Conservation (phyloP, 345 rosid genomes). For the Combretum micranthum region DNA sequence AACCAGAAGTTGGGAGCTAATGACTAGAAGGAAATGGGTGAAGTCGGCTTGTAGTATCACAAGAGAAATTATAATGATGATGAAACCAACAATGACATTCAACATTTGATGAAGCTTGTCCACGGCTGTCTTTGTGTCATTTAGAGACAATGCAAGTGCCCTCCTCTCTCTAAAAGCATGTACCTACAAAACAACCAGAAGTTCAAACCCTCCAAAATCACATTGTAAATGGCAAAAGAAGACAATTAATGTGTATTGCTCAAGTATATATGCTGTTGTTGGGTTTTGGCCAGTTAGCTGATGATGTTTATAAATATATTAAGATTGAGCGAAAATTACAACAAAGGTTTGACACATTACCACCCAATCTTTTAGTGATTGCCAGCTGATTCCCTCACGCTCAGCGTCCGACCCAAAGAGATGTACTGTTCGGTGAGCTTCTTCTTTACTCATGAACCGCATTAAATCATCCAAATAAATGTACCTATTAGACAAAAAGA, state of each 20-base stretch:
- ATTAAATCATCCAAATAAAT: conserved; percentile 33
- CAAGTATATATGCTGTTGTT: too few species aligned
- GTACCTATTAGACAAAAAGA: conserved; percentile 11
- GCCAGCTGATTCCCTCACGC: conserved; percentile 30
- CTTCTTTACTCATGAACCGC: conserved; percentile 36
- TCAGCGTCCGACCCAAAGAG: conserved; percentile 21
- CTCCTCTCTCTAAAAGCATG: conserved; percentile 33
- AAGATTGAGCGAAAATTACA: background rate
- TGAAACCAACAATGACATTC: conserved; percentile 23
- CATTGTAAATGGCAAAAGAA: too few species aligned
- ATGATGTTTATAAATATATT: too few species aligned
- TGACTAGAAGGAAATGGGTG: conserved; percentile 32
- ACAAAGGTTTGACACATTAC: conserved; percentile 13
- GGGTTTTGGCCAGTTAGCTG: too few species aligned
- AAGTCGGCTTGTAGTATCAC: conserved; percentile 32
- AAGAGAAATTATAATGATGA: conserved; percentile 33
- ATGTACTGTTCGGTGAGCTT: conserved; percentile 27
- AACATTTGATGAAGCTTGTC: conserved; percentile 42
- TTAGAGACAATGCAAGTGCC: conserved; percentile 41
- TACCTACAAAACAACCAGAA: conserved; percentile 11
- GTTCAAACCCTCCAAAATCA: too few species aligned
- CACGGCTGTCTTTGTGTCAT: conserved; percentile 41
- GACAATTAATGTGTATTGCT: too few species aligned
- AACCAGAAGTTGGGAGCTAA: conserved; percentile 41
- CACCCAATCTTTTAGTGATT: conserved; percentile 31